Evolutionary conservation across 352 stramenopile species (phyloP).

Genomic region (Globisporangium irregulare): DNA sequence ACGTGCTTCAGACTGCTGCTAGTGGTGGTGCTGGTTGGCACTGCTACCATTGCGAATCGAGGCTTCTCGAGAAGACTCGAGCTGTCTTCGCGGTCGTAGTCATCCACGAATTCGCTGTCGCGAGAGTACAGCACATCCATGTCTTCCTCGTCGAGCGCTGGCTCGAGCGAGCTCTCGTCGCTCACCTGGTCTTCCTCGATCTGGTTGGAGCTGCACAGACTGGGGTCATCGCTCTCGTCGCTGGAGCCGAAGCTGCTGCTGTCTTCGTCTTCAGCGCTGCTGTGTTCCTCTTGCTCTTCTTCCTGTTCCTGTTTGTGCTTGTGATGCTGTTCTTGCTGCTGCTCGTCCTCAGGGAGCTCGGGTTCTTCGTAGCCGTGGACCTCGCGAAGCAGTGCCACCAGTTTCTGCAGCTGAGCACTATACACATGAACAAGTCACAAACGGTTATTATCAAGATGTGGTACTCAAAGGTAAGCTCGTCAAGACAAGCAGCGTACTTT

Average conservation of each 20-base stretch:
- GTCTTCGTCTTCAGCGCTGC: slow-evolving; percentile 21
- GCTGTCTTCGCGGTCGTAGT: not conserved
- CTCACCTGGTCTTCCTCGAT: slow-evolving; percentile 29
- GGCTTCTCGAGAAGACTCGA: not conserved
- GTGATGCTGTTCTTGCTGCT: slow-evolving; percentile 19
- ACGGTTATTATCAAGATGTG: slow-evolving; percentile 2
- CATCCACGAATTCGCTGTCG: not conserved
- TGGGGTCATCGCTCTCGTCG: slow-evolving; percentile 1
- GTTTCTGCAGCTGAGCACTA: slow-evolving; percentile 37
- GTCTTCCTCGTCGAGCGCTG: slow-evolving; percentile 6
- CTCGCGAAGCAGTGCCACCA: slow-evolving; percentile 33
- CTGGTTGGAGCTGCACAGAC: slow-evolving; percentile 41
- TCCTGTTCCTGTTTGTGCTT: slow-evolving; percentile 25
- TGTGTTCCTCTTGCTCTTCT: not conserved
- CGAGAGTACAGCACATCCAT: not conserved
- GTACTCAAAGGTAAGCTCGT: not conserved
- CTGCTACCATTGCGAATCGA: not conserved
- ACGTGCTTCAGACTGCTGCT: not conserved
- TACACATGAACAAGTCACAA: slow-evolving; percentile 11
- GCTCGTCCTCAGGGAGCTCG: slow-evolving; percentile 29
- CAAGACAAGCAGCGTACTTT: slow-evolving; percentile 12
- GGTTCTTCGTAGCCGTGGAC: slow-evolving; percentile 25
- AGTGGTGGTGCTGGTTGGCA: not conserved
- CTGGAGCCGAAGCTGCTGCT: slow-evolving; percentile 13
- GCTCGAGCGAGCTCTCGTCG: not conserved